Evolutionary conservation across 1,284 basidiomycete species (phyloP).

Genomic region (Heterobasidion annosum): DNA sequence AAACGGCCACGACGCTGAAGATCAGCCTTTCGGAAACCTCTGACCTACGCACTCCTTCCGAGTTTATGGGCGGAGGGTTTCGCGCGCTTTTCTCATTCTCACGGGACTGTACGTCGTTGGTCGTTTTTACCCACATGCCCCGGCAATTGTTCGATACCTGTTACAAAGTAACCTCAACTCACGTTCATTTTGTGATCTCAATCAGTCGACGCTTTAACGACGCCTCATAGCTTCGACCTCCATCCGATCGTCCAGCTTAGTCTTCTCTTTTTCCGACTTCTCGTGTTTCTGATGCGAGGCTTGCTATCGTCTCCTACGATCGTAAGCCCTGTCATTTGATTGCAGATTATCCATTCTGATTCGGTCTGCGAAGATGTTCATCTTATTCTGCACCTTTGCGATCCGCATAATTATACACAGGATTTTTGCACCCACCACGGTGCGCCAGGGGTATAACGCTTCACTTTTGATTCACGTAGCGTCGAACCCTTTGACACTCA

Average conservation of each 20-base stretch:
- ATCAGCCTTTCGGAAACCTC: not conserved
- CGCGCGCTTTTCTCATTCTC: not conserved
- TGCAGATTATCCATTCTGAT: not conserved
- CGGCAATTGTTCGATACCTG: no score
- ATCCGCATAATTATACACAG: not conserved
- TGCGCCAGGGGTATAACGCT: not conserved
- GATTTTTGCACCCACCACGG: not conserved
- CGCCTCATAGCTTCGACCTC: not conserved
- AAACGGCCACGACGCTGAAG: constrained; percentile 27
- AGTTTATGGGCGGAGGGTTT: constrained; percentile 8
- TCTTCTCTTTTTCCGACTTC: constrained; percentile 5
- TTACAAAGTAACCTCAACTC: no score
- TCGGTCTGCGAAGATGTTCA: not conserved
- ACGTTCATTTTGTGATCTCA: not conserved
- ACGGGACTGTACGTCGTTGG: not conserved
- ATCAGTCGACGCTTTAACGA: not conserved
- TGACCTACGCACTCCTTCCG: constrained; percentile 8
- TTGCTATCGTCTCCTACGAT: constrained; percentile 14
- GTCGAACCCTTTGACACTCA: no score
- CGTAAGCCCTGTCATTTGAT: constrained; percentile 10
- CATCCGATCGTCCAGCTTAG: not conserved
- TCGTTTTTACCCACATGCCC: constrained; percentile 1
- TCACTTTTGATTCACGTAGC: no score
- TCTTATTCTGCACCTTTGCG: not conserved
- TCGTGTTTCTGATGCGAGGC: constrained; percentile 9